Base-by-base conservation (phyloP, 192 early-diverging fungal genomes). In the Coemansia sp. region DNA sequence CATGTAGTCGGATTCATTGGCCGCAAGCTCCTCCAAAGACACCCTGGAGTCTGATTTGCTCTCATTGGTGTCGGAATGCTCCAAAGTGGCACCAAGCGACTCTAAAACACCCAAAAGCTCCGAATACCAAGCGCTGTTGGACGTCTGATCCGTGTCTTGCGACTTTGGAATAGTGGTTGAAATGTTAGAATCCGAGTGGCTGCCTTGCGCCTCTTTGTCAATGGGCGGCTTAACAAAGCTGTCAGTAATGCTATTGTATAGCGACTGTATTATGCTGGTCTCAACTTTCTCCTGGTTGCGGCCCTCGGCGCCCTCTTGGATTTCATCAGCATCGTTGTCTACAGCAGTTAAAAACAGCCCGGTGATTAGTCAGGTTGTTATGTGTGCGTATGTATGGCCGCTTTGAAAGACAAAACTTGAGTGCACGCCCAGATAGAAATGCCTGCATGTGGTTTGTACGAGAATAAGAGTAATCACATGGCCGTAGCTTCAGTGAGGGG, bases 71-170 rank as follows among this genome's bases (percentile, higher is more conserved):
- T 55, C 23, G 10, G 52, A 29, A 23, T 22, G 27, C 39, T 3
- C 24, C 10, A 29, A 16, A 22, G 32, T 27, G 10, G 52, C 62
- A 27, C 62, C 52, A 3, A 64, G 53, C 51, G 20, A n/a, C 24
- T 55, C 52, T 24, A 64, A 27, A 26, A 64, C 26, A 19, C 18
- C 24, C 22, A 64, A 18, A 3, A 64, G 62, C 18, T 64, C 62
- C 0, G 39, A 5, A 27, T 64, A 55, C 62, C 62, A 64, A 5
- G 38, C 22, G 16, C 23, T 27, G 18, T 32, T 51, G 2, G 16
- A 32, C 13, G 39, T n/a, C 20, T 58, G 29, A 2, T 68, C 59
- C 41, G 41, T 38, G 11, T 8, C 13, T 11, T 16, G 32, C 14
- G 54, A 14, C 54, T 6, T 9, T 37, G 54, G 54, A 26, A 19